Base-by-base conservation (phyloP, 495 filamentous ascomycete species). In the Filosporella fistucella region DNA sequence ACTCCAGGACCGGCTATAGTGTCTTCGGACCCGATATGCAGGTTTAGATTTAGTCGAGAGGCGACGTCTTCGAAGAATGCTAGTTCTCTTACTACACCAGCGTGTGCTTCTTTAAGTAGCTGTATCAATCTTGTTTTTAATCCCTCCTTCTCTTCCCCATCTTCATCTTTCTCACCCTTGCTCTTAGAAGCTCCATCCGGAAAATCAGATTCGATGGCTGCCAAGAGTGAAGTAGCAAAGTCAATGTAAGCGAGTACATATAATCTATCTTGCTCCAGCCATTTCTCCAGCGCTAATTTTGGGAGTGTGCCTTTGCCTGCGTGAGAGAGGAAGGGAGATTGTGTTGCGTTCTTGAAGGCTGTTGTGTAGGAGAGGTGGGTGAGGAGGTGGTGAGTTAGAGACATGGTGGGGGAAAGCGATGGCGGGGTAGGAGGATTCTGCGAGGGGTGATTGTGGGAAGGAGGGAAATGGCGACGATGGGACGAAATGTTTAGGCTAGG, bases 181-280 rank as follows among this genome's bases (percentile, higher is more conserved):
- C n/a, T n/a, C n/a, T n/a, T n/a, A n/a, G n/a, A n/a, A n/a, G n/a
- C n/a, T n/a, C n/a, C n/a, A n/a, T n/a, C n/a, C n/a, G n/a, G n/a
- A n/a, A n/a, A n/a, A n/a, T n/a, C n/a, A n/a, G n/a, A n/a, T n/a
- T n/a, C n/a, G n/a, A n/a, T n/a, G n/a, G n/a, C n/a, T n/a, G n/a
- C 64, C 51, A 91, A 76, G 14, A 89, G 58, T n/a, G 68, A 65
- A 14, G 82, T 84, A 25, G 82, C 78, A 57, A 85, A 86, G 29
- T 80, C 70, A 60, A 88, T 69, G 60, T 85, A 87, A 40, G 78
- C 77, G 51, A 87, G 84, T 17, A 83, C 79, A 65, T 89, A 89
- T 42, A 89, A 72, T 8, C 82, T 68, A 67, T 91, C 86, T 64
- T 89, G 84, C 18, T 82, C 74, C 32, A 91, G 76, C 85, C 85